These are phyloP conservation scores for Daucus carota DNA, from an alignment of 129 eudicot genomes.

Conservation along the genomic window DNA sequence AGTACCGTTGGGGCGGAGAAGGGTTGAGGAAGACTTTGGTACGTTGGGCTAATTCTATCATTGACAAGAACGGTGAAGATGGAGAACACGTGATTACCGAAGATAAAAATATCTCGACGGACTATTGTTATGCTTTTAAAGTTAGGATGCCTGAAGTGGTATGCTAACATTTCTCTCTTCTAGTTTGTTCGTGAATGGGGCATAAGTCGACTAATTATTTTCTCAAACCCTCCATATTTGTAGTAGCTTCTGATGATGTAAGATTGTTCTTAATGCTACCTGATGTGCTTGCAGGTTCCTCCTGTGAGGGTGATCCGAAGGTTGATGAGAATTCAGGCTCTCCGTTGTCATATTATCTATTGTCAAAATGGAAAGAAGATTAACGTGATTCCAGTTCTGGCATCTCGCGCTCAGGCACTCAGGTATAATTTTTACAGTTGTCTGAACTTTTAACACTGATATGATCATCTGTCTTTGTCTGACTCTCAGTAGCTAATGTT, in stretches of 20 bases:
- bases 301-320: constrained; percentile 79
- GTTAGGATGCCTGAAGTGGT: constrained; percentile 70
- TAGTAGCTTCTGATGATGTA: background rate
- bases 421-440: constrained; percentile 28
- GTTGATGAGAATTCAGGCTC: constrained; percentile 88
- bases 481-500: too few species aligned
- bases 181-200: background rate
- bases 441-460: background rate
- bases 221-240: background rate
- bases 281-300: constrained; percentile 52
- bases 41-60: constrained; percentile 64
- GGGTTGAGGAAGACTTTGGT: constrained; percentile 89
- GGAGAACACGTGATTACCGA: constrained; percentile 57
- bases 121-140: constrained; percentile 81
- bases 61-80: constrained; percentile 52
- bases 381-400: constrained; percentile 84
- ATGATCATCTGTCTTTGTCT: background rate
- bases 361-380: constrained; percentile 82
- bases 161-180: constrained; percentile 10
- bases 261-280: constrained; percentile 8
- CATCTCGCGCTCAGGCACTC: constrained; percentile 96
- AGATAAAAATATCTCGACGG: constrained; percentile 79
- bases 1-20: constrained; percentile 99
- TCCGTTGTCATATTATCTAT: constrained; percentile 76
- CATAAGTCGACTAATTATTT: background rate